Conservation (phyloP, 768 basidiomycete species). For the Lyophyllum semitale region DNA sequence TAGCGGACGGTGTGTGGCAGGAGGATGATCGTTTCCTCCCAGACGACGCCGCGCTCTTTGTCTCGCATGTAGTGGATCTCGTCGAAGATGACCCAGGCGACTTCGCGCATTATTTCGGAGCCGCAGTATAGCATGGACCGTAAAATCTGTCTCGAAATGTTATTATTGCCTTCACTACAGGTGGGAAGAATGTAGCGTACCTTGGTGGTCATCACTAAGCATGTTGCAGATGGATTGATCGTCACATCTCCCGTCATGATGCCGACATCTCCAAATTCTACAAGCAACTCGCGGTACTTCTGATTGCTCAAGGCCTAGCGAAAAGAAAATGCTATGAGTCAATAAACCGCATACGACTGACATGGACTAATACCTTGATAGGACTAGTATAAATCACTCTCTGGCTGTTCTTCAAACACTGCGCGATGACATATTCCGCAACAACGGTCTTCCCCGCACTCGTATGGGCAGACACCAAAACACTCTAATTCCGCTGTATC, state of each 20-base stretch:
- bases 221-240: constrained; percentile 95
- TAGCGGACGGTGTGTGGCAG: constrained; percentile 95
- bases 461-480: constrained; percentile 97
- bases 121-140: constrained; percentile 99
- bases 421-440: constrained; percentile 98
- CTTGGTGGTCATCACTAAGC: constrained; percentile 99
- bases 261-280: constrained; percentile 96
- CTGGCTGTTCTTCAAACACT: constrained; percentile 90
- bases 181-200: constrained; percentile 48
- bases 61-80: constrained; percentile 99
- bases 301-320: constrained; percentile 94
- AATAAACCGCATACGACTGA: constrained; percentile 8
- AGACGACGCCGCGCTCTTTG: constrained; percentile 98
- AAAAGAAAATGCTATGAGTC: constrained; percentile 18
- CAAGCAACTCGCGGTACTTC: constrained; percentile 97
- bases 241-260: constrained; percentile 99
- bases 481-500: constrained; percentile 96
- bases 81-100: constrained; percentile 99
- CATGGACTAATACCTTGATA: constrained; percentile 79
- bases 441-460: constrained; percentile 99
- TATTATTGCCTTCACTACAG: not conserved
- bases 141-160: constrained; percentile 68
- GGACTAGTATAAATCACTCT: constrained; percentile 99
- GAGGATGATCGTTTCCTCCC: constrained; percentile 99
- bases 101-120: constrained; percentile 98